Evolutionary conservation across 306 rosid species (phyloP).

Genomic region (Rosa rugosa): DNA sequence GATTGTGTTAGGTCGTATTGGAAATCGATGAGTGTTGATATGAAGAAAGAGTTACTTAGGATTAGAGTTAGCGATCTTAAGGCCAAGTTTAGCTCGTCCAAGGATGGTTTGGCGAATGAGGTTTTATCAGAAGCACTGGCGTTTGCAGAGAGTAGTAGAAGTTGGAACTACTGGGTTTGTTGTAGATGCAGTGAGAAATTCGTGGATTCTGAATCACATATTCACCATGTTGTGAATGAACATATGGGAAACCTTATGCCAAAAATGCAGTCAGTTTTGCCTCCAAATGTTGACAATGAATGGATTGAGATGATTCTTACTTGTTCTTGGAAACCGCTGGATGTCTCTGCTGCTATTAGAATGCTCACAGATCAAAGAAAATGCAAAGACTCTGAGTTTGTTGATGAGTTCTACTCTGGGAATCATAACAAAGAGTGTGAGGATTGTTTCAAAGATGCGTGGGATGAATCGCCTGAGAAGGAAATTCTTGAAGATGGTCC

Average conservation of each 20-base stretch:
- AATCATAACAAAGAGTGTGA: conserved; percentile 43
- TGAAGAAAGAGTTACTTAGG: conserved; percentile 73
- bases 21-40: conserved; percentile 61
- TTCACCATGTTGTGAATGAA: conserved; percentile 78
- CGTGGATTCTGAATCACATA: conserved; percentile 57
- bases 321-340: conserved; percentile 86
- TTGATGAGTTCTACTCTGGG: conserved; percentile 45
- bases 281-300: conserved; percentile 70
- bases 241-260: conserved; percentile 77
- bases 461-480: conserved; percentile 51
- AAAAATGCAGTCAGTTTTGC: conserved; percentile 72
- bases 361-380: conserved; percentile 57
- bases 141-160: conserved; percentile 58
- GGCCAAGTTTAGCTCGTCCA: conserved; percentile 61
- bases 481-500: conserved; percentile 36
- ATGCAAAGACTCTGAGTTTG: conserved; percentile 37
- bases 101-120: conserved; percentile 60
- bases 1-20: conserved; percentile 70
- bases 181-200: conserved; percentile 64
- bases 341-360: conserved; percentile 66
- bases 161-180: conserved; percentile 90
- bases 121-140: conserved; percentile 68
- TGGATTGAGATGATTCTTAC: conserved; percentile 81
- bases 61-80: conserved; percentile 60
- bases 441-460: conserved; percentile 55